Evolutionary conservation across 768 basidiomycete genomes (phyloP).

Genomic region (Antrodiella citrinella): DNA sequence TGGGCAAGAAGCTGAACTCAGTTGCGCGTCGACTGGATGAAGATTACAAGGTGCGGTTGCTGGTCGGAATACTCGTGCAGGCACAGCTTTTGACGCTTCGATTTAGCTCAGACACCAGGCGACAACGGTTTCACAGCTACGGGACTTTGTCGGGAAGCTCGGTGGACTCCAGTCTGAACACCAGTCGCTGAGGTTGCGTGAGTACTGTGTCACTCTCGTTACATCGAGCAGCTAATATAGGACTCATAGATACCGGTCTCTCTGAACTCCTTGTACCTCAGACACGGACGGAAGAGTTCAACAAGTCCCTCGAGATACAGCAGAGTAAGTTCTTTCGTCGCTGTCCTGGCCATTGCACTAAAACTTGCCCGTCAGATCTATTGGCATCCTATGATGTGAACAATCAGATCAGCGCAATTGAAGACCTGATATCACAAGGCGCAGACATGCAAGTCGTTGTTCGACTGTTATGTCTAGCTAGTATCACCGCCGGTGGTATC

Average conservation of each 20-base stretch:
- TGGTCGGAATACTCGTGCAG: no score
- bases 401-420: constrained; percentile 76
- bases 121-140: constrained; percentile 84
- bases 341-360: no score
- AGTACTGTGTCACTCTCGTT: constrained; percentile 24
- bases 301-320: constrained; percentile 88
- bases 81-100: no score
- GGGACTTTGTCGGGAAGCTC: constrained; percentile 92
- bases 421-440: constrained; percentile 84
- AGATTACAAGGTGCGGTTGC: constrained; percentile 70
- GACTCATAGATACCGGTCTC: constrained; percentile 80
- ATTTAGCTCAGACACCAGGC: constrained; percentile 75
- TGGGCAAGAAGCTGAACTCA: constrained; percentile 74
- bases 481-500: constrained; percentile 77
- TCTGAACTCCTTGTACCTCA: constrained; percentile 86
- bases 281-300: constrained; percentile 83
- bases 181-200: constrained; percentile 82
- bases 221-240: no score
- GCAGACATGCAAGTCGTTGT: constrained; percentile 74
- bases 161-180: constrained; percentile 91
- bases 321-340: constrained; percentile 58
- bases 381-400: constrained; percentile 84
- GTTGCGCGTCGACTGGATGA: constrained; percentile 82
- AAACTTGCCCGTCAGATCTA: constrained; percentile 54
- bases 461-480: constrained; percentile 79